Percentiles rank a stretch among this genome's conserved stretches.
These are phyloP conservation scores for Tylopilus rubrobrunneus DNA, from an alignment of 768 basidiomycete species.

Conservation along the genomic window DNA sequence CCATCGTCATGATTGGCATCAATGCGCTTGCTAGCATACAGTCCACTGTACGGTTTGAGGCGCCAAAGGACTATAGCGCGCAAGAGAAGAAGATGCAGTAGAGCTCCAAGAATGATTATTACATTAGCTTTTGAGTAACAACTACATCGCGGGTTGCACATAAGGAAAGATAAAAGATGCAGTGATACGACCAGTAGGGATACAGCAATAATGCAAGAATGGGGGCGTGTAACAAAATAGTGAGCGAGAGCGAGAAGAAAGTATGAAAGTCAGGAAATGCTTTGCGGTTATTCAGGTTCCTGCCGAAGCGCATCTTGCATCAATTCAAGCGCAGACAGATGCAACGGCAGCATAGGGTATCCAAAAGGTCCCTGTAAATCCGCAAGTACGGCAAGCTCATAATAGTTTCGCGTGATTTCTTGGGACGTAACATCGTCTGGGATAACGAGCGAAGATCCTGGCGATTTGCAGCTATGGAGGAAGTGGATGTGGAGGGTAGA, in stretches of 20 bases:
- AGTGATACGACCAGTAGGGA: conserved; percentile 24
- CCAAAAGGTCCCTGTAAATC: conserved; percentile 39
- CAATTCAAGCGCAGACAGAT: conserved; percentile 54
- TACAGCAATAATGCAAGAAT: conserved; percentile 25
- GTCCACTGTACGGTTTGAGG: conserved; percentile 58
- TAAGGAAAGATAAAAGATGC: conserved; percentile 25
- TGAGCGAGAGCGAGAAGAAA: conserved; percentile 1
- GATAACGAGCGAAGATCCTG: conserved; percentile 34
- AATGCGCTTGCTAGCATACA: conserved; percentile 71
- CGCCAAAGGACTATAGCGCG: conserved; percentile 63
- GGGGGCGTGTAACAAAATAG: conserved; percentile 7
- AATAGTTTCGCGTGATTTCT: conserved; percentile 66
- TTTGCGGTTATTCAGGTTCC: conserved; percentile 18
- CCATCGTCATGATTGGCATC: conserved; percentile 61
- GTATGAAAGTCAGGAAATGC: neutral
- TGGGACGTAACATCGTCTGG: conserved; percentile 33
- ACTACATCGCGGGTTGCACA: conserved; percentile 15
- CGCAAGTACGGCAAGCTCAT: conserved; percentile 66
- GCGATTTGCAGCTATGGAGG: conserved; percentile 46
- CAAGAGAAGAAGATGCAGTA: conserved; percentile 77
- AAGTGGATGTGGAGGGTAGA: conserved; percentile 60
- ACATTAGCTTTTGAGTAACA: conserved; percentile 13
- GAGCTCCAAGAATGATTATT: conserved; percentile 18
- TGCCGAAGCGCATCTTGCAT: conserved; percentile 39
- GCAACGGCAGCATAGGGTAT: conserved; percentile 46